Evolutionary conservation across 345 rosid species (phyloP), one percentile per base, ranked within the genome.

Genomic region (Isatis tinctoria): DNA sequence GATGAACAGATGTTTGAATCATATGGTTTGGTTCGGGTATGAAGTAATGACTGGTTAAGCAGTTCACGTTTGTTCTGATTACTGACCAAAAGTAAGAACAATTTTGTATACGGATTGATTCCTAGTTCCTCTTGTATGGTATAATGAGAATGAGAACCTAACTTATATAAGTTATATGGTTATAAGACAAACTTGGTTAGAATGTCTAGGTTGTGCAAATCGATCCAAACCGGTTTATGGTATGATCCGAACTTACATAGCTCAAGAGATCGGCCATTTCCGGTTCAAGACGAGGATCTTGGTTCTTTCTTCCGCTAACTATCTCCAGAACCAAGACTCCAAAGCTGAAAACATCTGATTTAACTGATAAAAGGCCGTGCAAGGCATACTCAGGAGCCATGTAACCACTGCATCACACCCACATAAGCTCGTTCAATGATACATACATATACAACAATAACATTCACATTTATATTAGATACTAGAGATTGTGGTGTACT

Each of bases 371-470:
- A 78, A 86, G 83, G 22, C 98, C 97, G 45, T 84, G 93, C 74
- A 90, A 14, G 5, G 92, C 97, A 84, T 93, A 93, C 75, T 90
- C 98, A 47, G 96, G 97, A 37, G 97, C 97, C 98, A 93, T 93
- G 62, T 93, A 93, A 73, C 97, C 96, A 75, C 97, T 91, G 85
- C 87, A 45, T 51, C 47, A 53, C 66, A 79, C 41, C 33, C 65
- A 33, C 68, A 14, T 61, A 0, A 64, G 54, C 39, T 36, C 44
- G 4, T 13, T 26, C 14, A 32, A 27, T 6, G 12, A 51, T 60
- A 20, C 32, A 47, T 51, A 26, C 16, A 48, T 17, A 26, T 36
- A 33, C 45, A 63, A 59, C 58, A 43, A 33, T 37, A 63, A 59
- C 58, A 43, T 44, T 77, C 18, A 20, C 36, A 53, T 35, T 17